These are phyloP conservation scores for Dalbergia oliveri DNA, from an alignment of 306 rosid species.

Conservation along the genomic window DNA sequence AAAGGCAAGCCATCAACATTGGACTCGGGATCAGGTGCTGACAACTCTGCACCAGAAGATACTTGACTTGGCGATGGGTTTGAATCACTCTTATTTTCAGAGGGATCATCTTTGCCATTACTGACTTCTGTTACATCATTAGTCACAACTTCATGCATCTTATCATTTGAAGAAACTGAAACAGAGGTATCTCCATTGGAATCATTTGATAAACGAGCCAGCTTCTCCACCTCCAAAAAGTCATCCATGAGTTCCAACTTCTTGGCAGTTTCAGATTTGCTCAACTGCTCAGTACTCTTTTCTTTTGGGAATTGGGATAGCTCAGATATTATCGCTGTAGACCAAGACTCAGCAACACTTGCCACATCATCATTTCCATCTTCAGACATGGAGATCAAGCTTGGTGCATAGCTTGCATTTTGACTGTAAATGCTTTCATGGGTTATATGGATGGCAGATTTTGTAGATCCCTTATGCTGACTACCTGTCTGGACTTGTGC, in stretches of 20 bases:
- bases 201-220: slow-evolving; percentile 78
- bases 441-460: slow-evolving; percentile 67
- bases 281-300: slow-evolving; percentile 61
- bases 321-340: slow-evolving; percentile 68
- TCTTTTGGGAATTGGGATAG: slow-evolving; percentile 69
- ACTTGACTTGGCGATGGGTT: slow-evolving; percentile 51
- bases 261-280: slow-evolving; percentile 69
- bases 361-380: slow-evolving; percentile 85
- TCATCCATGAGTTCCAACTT: slow-evolving; percentile 97
- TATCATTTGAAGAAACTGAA: slow-evolving; percentile 53
- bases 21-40: slow-evolving; percentile 44
- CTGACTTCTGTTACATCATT: slow-evolving; percentile 55
- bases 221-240: slow-evolving; percentile 97
- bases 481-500: slow-evolving; percentile 66
- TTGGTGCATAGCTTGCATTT: slow-evolving; percentile 81
- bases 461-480: slow-evolving; percentile 83
- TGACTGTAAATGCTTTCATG: slow-evolving; percentile 73
- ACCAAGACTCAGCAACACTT: slow-evolving; percentile 86
- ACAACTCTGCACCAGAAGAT: slow-evolving; percentile 47
- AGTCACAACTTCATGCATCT: slow-evolving; percentile 55
- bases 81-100: slow-evolving; percentile 55
- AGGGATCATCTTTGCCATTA: slow-evolving; percentile 50
- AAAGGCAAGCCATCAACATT: slow-evolving; percentile 53
- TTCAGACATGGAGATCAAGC: slow-evolving; percentile 87
- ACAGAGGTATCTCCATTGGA: slow-evolving; percentile 58